Base-by-base conservation (phyloP, 2,329 filamentous ascomycete genomes). In the Claviceps arundinis region DNA sequence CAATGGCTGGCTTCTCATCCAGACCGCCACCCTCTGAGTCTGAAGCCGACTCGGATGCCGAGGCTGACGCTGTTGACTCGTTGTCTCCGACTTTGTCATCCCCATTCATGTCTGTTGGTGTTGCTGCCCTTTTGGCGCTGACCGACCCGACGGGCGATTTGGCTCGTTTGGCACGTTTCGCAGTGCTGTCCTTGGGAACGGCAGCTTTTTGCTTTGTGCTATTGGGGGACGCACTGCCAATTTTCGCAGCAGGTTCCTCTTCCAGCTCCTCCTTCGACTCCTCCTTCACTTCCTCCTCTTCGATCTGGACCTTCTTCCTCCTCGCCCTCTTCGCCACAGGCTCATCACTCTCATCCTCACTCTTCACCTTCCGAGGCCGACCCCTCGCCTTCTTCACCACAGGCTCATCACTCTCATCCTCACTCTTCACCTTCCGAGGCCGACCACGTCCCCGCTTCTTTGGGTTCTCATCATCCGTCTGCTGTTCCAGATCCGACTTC, bases 1-100 rank as follows among this genome's bases (percentile, higher is more conserved):
- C 81, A 47, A 82, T 68, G 58, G 84, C 81, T 2, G 88, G 82
- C 62, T 87, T 87, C 60, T 75, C 74, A 16, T 81, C 80, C 6
- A 70, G 72, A 37, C 78, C 78, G 0, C 61, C 64, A 37, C 75
- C 73, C 16, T 73, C 73, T 2, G 68, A 70, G 6, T 73, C 72
- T 13, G 67, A 67, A 13, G 58, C 61, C 8, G 65, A 65, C 47
- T 63, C 61, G n/a, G 60, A 60, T 1, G 62, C 61, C 16, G 58
- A 47, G 17, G 8, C 47, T 22, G 47, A 48, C 22, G 47, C 48
- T 17, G 11, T 50, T 34, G 24, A 9, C 17, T 50, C 48, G n/a
- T 50, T 54, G 13, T 60, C 58, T 26, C 66, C 66, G 16, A 61
- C 54, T 13, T 59, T 54, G 37, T 22, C 41, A 22, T 56, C 56